Percentiles rank a stretch among this genome's conserved stretches.
Evolutionary conservation across 1,284 basidiomycete species (phyloP).

Genomic region (Wolfiporia cocos): DNA sequence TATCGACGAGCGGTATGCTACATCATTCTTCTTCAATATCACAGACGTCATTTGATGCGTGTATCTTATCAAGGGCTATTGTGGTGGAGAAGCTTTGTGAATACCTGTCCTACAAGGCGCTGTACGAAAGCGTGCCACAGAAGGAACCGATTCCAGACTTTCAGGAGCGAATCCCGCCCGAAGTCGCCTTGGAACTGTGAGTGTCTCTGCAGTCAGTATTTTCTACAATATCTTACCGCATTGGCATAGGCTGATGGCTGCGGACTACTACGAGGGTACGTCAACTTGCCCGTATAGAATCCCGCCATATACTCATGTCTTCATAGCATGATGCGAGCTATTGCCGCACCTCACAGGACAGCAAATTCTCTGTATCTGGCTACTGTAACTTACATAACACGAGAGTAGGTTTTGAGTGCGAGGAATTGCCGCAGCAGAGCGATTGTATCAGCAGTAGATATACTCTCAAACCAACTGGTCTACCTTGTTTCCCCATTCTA

Average conservation of each 20-base stretch:
- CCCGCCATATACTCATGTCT: too few relatives aligned
- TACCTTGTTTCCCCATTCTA: too few relatives aligned
- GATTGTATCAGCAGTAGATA: too few relatives aligned
- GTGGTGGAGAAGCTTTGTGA: conserved; percentile 81
- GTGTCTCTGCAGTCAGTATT: conserved; percentile 24
- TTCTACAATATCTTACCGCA: conserved; percentile 5
- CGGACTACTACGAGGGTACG: conserved; percentile 69
- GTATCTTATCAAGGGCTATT: conserved; percentile 42
- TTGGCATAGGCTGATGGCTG: conserved; percentile 51
- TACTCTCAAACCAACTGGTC: too few relatives aligned
- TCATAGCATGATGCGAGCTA: too few relatives aligned
- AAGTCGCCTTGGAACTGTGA: conserved; percentile 79
- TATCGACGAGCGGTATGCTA: conserved; percentile 46
- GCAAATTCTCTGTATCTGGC: too few relatives aligned
- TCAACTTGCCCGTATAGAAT: too few relatives aligned
- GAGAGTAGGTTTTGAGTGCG: too few relatives aligned
- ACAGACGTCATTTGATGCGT: background rate
- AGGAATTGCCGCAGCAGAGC: too few relatives aligned
- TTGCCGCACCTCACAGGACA: too few relatives aligned
- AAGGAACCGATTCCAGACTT: conserved; percentile 77
- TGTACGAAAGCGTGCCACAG: conserved; percentile 55
- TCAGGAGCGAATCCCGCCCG: conserved; percentile 70
- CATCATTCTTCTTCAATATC: conserved; percentile 6
- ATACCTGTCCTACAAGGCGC: conserved; percentile 74
- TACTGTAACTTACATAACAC: too few relatives aligned